phyloP scores from a whole-genome alignment of 169 alveolate species.

The Theileria annulata region DNA sequence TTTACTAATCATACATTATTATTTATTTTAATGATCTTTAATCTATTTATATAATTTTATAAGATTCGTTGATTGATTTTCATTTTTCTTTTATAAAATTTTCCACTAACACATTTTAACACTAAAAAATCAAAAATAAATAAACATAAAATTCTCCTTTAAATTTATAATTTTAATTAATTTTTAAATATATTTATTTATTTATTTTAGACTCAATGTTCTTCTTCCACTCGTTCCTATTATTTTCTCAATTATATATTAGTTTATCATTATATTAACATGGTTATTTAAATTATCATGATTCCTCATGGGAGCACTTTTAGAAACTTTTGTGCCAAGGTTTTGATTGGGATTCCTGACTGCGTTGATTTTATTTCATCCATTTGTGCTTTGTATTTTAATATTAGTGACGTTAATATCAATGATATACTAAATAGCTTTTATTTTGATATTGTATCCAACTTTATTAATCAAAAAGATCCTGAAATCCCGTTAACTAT shows the following conservation, averaged over 20 bases:
- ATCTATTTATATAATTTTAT: background rate
- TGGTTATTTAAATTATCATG: background rate
- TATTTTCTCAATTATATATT: no score
- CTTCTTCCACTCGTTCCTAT: background rate
- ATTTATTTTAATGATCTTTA: background rate
- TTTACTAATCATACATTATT: background rate
- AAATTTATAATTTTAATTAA: no score
- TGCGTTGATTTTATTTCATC: background rate
- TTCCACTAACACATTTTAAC: background rate
- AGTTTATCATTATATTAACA: background rate
- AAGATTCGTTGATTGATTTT: background rate
- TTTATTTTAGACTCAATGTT: background rate
- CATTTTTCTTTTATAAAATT: background rate
- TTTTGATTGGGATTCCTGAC: background rate
- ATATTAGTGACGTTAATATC: background rate
- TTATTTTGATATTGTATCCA: background rate
- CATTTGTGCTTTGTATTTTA: conserved; percentile 12
- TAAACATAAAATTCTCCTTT: background rate
- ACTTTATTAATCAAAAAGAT: background rate
- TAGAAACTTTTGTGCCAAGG: background rate
- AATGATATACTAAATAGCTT: background rate
- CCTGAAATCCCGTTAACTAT: conserved; percentile 4
- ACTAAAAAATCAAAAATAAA: background rate
- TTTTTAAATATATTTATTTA: no score
- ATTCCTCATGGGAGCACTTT: background rate